phyloP scores from a whole-genome alignment of 2,329 filamentous ascomycete species.

The Alternaria sp. region DNA sequence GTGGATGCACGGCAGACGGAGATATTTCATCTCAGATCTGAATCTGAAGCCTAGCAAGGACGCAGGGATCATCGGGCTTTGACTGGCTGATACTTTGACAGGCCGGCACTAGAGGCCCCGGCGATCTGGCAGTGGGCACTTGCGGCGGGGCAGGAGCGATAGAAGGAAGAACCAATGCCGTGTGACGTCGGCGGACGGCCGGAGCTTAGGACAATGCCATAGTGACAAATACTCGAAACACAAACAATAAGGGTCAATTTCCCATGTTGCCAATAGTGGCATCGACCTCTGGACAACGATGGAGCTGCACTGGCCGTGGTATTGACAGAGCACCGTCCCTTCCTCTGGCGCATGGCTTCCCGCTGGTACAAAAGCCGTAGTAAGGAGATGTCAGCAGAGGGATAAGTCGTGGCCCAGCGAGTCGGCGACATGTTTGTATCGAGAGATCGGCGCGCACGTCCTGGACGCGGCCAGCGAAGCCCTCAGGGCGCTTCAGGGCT shows the following conservation, averaged over 20 bases:
- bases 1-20: slow-evolving; percentile 5
- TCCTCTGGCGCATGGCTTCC: background rate
- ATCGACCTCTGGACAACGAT: background rate
- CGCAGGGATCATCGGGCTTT: background rate
- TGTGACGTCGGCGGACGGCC: slow-evolving; percentile 13
- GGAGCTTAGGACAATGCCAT: background rate
- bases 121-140: slow-evolving; percentile 9
- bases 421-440: slow-evolving; percentile 10
- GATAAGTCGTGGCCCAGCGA: background rate
- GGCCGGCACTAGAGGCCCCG: slow-evolving; percentile 6
- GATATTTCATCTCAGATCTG: slow-evolving; percentile 5
- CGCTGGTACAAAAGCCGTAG: background rate
- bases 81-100: slow-evolving; percentile 1
- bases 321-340: background rate
- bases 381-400: background rate
- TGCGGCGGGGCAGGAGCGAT: slow-evolving; percentile 8
- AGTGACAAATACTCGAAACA: slow-evolving; percentile 10
- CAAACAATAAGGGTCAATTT: background rate
- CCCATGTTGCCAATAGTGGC: slow-evolving; percentile 1
- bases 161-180: background rate
- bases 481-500: slow-evolving; percentile 1
- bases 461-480: slow-evolving; percentile 1
- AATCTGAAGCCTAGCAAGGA: background rate
- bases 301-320: background rate
- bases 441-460: slow-evolving; percentile 1